A percentile compares a stretch with the other conserved stretches of the same genome.
Conservation (phyloP, 352 stramenopile genomes). For the Globisporangium paddicum region DNA sequence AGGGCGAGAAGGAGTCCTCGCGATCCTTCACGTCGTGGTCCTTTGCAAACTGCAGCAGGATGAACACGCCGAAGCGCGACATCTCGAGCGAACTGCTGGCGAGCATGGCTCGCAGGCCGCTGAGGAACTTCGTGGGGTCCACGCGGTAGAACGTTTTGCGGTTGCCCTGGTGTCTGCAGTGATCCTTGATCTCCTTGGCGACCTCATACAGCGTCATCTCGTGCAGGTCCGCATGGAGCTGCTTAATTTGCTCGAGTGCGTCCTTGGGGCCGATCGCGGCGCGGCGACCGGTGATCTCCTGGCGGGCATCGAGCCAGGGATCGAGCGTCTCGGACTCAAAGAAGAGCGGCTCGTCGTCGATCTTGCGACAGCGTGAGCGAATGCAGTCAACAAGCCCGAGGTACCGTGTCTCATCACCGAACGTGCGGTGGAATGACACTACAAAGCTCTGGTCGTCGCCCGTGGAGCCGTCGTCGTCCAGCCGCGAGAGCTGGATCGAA, state of each 20-base stretch:
- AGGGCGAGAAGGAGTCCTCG: slow-evolving; percentile 18
- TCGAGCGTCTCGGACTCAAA: slow-evolving; percentile 44
- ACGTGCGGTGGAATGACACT: slow-evolving; percentile 42
- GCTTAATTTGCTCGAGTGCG: slow-evolving; percentile 42
- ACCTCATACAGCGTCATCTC: slow-evolving; percentile 55
- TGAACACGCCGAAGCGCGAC: slow-evolving; percentile 60
- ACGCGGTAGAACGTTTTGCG: slow-evolving; percentile 45
- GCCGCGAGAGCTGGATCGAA: slow-evolving; percentile 38
- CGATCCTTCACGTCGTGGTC: slow-evolving; percentile 23
- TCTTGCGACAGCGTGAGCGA: slow-evolving; percentile 40
- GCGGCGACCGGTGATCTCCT: slow-evolving; percentile 35
- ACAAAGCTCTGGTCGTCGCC: slow-evolving; percentile 28
- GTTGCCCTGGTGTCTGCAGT: slow-evolving; percentile 66
- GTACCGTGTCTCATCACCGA: slow-evolving; percentile 52
- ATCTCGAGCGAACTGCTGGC: slow-evolving; percentile 43
- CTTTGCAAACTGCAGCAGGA: slow-evolving; percentile 56
- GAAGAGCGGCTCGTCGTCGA: slow-evolving; percentile 49
- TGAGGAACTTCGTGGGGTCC: slow-evolving; percentile 34
- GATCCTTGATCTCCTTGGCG: slow-evolving; percentile 62
- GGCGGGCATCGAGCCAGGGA: slow-evolving; percentile 50
- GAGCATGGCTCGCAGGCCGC: slow-evolving; percentile 58
- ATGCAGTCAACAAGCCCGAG: slow-evolving; percentile 47
- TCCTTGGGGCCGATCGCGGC: slow-evolving; percentile 48
- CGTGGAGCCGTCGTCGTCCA: slow-evolving; percentile 13
- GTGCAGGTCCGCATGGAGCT: slow-evolving; percentile 62